Evolutionary conservation across 441 rosid species (phyloP).

Genomic region (Bruguiera hainesii): DNA sequence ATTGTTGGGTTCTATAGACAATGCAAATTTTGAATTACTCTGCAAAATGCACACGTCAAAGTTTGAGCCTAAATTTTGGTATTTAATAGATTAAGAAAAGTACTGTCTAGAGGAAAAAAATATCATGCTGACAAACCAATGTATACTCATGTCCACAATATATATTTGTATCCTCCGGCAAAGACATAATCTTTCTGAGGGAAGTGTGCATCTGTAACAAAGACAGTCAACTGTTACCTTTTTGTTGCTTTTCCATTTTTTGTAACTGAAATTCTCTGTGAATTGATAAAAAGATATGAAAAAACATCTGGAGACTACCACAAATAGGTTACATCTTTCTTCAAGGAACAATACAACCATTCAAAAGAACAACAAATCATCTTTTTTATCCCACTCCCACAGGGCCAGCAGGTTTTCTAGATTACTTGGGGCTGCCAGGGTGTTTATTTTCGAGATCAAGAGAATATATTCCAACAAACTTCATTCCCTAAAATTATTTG

Average conservation of each 20-base stretch:
- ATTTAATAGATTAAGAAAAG: slow-evolving; percentile 8
- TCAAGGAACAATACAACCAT: no score
- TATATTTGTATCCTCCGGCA: slow-evolving; percentile 83
- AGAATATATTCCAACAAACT: no score
- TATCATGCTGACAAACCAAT: slow-evolving; percentile 47
- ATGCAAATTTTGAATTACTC: slow-evolving; percentile 88
- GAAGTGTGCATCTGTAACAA: slow-evolving; percentile 77
- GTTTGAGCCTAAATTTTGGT: slow-evolving; percentile 13
- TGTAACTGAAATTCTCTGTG: not conserved
- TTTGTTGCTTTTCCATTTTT: not conserved
- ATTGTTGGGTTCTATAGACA: slow-evolving; percentile 87
- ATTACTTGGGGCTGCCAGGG: no score
- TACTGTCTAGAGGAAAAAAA: not conserved
- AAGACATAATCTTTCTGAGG: slow-evolving; percentile 55
- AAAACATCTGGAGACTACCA: not conserved
- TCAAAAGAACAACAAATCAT: no score
- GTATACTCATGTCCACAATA: slow-evolving; percentile 93
- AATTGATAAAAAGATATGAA: not conserved
- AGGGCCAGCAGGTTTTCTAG: no score
- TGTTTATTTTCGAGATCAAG: no score
- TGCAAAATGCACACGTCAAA: slow-evolving; percentile 30
- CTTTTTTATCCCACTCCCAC: no score
- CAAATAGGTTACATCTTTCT: no score
- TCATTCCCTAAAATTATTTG: no score
- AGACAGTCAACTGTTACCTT: slow-evolving; percentile 1